Conservation (phyloP, 1,139 yeast species). For the Blastobotrys serpentis region DNA sequence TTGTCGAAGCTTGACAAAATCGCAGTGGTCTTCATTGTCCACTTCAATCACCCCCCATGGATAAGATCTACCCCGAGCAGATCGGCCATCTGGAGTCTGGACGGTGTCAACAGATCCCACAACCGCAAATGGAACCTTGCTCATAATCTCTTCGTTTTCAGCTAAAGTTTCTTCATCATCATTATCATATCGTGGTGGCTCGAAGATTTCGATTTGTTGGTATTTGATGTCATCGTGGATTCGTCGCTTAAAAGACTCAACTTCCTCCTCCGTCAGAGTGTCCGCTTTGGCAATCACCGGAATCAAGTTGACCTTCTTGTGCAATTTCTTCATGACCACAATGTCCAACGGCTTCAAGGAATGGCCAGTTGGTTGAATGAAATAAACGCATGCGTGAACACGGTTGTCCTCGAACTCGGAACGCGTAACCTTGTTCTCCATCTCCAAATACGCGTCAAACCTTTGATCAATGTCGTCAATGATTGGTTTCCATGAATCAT, state of each 20-base stretch:
- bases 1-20: constrained; percentile 87
- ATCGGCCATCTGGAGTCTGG: constrained; percentile 69
- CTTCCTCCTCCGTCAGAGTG: constrained; percentile 49
- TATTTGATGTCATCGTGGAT: neutral
- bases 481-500: constrained; percentile 57
- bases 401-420: constrained; percentile 50
- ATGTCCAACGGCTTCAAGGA: constrained; percentile 62
- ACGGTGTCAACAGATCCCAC: constrained; percentile 86
- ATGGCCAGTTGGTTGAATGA: constrained; percentile 56
- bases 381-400: constrained; percentile 76
- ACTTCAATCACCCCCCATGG: constrained; percentile 99
- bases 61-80: constrained; percentile 87
- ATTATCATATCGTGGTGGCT: constrained; percentile 64
- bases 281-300: constrained; percentile 81
- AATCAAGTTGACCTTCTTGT: constrained; percentile 64
- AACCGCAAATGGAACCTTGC: constrained; percentile 86
- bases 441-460: constrained; percentile 56
- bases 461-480: constrained; percentile 61
- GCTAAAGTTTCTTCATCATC: constrained; percentile 57
- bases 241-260: constrained; percentile 42
- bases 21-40: constrained; percentile 92
- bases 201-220: neutral
- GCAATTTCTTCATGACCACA: constrained; percentile 63
- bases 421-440: constrained; percentile 73
- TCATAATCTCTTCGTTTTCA: constrained; percentile 65